These are phyloP conservation scores for Backusella sp. DNA, from an alignment of 192 early-diverging fungal genomes.

Conservation along the genomic window DNA sequence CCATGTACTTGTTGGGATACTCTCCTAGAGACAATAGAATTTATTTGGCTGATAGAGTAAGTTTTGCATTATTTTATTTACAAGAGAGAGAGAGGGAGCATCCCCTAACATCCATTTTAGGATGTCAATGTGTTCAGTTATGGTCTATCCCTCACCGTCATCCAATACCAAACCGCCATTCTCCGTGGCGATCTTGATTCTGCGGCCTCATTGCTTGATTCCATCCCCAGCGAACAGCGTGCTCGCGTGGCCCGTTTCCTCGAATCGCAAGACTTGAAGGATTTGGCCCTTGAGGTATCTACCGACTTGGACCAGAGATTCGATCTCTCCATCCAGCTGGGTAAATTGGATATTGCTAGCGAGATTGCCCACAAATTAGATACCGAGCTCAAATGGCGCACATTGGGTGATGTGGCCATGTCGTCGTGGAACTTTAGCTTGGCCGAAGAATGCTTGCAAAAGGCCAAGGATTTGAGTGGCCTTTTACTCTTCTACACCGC, in stretches of 20 bases:
- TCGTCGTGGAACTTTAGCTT: slow-evolving; percentile 87
- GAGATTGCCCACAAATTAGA: slow-evolving; percentile 82
- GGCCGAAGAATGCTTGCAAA: slow-evolving; percentile 86
- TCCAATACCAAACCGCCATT: slow-evolving; percentile 98
- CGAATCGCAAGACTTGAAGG: slow-evolving; percentile 89
- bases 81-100: too few species aligned
- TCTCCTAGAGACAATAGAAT: slow-evolving; percentile 92
- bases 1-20: slow-evolving; percentile 93
- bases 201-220: slow-evolving; percentile 79
- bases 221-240: slow-evolving; percentile 84
- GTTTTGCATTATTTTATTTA: not conserved
- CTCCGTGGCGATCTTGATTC: slow-evolving; percentile 89
- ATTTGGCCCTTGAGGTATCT: slow-evolving; percentile 92
- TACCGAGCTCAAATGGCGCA: slow-evolving; percentile 93
- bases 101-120: slow-evolving; percentile 27
- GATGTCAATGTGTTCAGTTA: slow-evolving; percentile 89
- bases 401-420: slow-evolving; percentile 88
- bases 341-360: slow-evolving; percentile 78
- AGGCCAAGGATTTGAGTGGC: slow-evolving; percentile 89
- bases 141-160: slow-evolving; percentile 86
- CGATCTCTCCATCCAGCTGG: slow-evolving; percentile 89
- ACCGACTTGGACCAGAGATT: slow-evolving; percentile 95
- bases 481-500: slow-evolving; percentile 90
- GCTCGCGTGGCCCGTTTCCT: slow-evolving; percentile 94
- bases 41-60: slow-evolving; percentile 86